phyloP scores from a whole-genome alignment of 306 rosid species.

The Prunus kanzakura region DNA sequence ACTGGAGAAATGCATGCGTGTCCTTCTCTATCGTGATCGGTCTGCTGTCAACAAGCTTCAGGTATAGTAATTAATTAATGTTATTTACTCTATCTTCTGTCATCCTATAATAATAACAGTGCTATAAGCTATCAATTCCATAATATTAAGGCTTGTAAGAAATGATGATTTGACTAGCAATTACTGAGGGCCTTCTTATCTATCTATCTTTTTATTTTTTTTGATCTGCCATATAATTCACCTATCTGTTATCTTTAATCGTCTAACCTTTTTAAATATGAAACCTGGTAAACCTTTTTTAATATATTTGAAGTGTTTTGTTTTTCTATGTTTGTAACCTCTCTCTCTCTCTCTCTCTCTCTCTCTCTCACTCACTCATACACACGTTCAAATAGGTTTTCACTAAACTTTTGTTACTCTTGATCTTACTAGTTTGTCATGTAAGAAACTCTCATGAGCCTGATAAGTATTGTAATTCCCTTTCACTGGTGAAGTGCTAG shows the following conservation, averaged over 20 bases:
- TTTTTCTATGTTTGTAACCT: background rate
- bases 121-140: background rate
- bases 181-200: background rate
- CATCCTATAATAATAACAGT: background rate
- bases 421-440: background rate
- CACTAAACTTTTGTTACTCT: background rate
- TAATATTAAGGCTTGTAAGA: background rate
- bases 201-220: background rate
- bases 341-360: background rate
- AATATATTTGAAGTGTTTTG: background rate
- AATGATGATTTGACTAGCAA: background rate
- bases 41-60: conserved; percentile 81
- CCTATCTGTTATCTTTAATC: background rate
- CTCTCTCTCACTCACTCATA: background rate
- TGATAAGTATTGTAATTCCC: background rate
- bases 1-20: conserved; percentile 95
- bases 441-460: background rate
- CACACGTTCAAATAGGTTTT: background rate
- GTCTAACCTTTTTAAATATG: background rate
- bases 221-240: background rate
- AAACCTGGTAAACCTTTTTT: too few species aligned
- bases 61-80: conserved; percentile 41
- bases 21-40: conserved; percentile 90
- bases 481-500: background rate
- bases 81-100: background rate